Base-by-base conservation (phyloP, 345 rosid genomes). In the Toxicodendron radicans region DNA sequence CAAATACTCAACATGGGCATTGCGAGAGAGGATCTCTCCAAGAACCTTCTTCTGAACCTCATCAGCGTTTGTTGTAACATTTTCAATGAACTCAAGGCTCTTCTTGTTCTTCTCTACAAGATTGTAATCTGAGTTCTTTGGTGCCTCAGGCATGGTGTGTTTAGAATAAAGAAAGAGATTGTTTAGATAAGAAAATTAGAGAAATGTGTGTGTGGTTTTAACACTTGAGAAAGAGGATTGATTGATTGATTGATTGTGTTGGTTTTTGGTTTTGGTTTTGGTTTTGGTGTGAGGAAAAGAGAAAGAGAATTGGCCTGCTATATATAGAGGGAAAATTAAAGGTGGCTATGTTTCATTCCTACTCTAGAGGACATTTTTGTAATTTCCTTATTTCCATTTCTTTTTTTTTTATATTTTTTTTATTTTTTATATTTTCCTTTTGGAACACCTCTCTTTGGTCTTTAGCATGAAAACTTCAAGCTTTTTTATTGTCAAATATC, bases 131-230 rank as follows among this genome's bases (percentile, higher is more conserved):
- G 78, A 33, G 74, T 49, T 70, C 73, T 86, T 86, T 33, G 97
- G 97, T 73, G 91, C 97, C 75, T 95, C 97, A 71, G 99, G 97
- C 99, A 95, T 95, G 85, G 73, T 94, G 84, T 67, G 63, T 72
- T 35, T 6, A 38, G 43, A 38, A 0, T 6, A 14, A 20, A 12
- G 33, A 20, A 10, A 58, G 45, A 23, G 38, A 49, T 21, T 38
- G 46, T 41, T 23, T 2, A 12, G 9, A 63, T 32, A 5, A 5
- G 17, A 35, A 17, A 33, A 6, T 0, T 17, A 5, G 8, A 33
- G 14, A 20, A 14, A 38, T 5, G 7, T 38, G 8, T n/a, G n/a
- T 38, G 43, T 1, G 8, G 8, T 38, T 38, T 38, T 8, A 7
- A 38, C 43, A 38, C 30, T 27, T 27, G 43, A 38, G 43, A 38